Evolutionary conservation across 257 asterid genomes (phyloP).

Genomic region (Solanum pennellii): DNA sequence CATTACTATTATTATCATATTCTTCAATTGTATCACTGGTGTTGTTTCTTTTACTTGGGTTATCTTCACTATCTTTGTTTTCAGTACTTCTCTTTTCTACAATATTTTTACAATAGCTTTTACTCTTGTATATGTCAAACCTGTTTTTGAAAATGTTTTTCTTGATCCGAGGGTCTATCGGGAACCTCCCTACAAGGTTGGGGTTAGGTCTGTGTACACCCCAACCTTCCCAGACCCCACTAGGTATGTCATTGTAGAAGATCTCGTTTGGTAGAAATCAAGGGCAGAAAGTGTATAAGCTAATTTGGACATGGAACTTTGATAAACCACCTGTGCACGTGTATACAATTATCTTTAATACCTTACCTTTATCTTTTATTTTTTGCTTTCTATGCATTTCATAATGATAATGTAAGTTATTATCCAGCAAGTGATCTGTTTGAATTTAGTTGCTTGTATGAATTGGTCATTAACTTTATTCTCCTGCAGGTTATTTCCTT

Average conservation of each 20-base stretch:
- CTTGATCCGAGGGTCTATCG: neutral
- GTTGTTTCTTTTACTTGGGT: neutral
- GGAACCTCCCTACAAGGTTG: neutral
- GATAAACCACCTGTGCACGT: neutral
- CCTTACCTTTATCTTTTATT: neutral
- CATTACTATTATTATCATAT: too few relatives aligned
- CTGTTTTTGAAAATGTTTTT: neutral
- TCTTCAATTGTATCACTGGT: neutral
- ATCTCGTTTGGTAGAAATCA: neutral
- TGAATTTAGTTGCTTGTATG: neutral
- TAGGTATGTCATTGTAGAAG: neutral
- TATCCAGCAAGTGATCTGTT: neutral
- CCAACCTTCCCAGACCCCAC: neutral
- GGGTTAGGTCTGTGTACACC: neutral
- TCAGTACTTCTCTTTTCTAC: neutral
- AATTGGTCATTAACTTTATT: neutral
- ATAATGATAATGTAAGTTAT: neutral
- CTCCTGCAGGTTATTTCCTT: constrained; percentile 68
- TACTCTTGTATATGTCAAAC: neutral
- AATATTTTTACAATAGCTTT: neutral
- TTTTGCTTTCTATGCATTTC: neutral
- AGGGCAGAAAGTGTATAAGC: neutral
- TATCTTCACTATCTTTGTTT: neutral
- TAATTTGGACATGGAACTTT: neutral
- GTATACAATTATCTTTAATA: neutral